phyloP scores from a whole-genome alignment of 2,329 filamentous ascomycete genomes.

The Podosphaera leucotricha region DNA sequence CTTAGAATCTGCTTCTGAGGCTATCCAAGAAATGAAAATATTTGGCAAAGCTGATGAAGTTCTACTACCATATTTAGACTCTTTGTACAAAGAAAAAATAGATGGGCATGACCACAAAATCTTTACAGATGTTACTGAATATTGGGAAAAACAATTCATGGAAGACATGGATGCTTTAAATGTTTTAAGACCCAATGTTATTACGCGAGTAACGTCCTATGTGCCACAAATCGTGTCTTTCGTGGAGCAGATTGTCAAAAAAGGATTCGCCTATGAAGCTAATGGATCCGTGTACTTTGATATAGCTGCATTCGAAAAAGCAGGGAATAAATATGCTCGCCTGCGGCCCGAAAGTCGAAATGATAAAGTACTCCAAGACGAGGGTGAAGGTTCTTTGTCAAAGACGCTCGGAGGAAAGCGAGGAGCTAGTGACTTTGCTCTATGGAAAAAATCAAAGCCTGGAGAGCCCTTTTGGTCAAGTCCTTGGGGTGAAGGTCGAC shows the following conservation, averaged over 20 bases:
- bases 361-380: slow-evolving; percentile 61
- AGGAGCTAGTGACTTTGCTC: slow-evolving; percentile 60
- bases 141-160: slow-evolving; percentile 71
- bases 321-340: slow-evolving; percentile 65
- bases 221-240: slow-evolving; percentile 70
- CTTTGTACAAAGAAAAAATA: slow-evolving; percentile 35
- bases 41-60: slow-evolving; percentile 39
- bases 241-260: slow-evolving; percentile 39
- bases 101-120: slow-evolving; percentile 43
- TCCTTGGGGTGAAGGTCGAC: slow-evolving; percentile 67
- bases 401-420: slow-evolving; percentile 43
- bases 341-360: slow-evolving; percentile 68
- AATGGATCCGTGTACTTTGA: slow-evolving; percentile 91
- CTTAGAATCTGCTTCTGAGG: slow-evolving; percentile 20
- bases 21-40: slow-evolving; percentile 24
- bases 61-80: slow-evolving; percentile 63
- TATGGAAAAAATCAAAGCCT: slow-evolving; percentile 83
- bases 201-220: slow-evolving; percentile 85
- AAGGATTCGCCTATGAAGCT: slow-evolving; percentile 61
- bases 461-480: slow-evolving; percentile 82
- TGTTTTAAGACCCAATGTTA: slow-evolving; percentile 54
- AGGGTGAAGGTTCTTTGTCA: slow-evolving; percentile 67
- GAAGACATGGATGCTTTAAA: slow-evolving; percentile 75
- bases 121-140: slow-evolving; percentile 66
- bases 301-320: slow-evolving; percentile 62